Base-by-base conservation (phyloP, 768 basidiomycete species). In the Crepidotus variabilis region DNA sequence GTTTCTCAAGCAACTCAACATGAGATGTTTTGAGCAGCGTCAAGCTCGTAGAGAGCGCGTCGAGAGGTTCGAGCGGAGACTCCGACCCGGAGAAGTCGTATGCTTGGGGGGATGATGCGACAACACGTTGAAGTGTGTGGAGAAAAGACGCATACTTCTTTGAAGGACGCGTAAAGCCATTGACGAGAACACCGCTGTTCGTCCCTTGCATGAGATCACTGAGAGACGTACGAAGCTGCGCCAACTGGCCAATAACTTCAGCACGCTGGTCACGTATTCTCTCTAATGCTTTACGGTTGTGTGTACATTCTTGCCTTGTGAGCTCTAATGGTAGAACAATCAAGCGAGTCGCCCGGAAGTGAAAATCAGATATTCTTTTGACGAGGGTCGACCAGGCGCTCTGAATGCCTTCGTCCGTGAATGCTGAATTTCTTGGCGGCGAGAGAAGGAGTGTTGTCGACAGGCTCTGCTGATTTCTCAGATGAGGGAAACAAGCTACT, bases 211-310 rank as follows among this genome's bases (percentile, higher is more conserved):
- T 20, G 54, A 20, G 59, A 47, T 22, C 35, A 10, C 46, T 36
- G 6, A 87, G 69, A 6, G 66, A 55, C 8, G 77, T 76, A 20
- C 88, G 79, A 64, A 84, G 73, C 43, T 73, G 75, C 0, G 85
- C 75, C 6, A 94, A 76, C 2, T 70, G 67, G 0, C 92, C 92
- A 3, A 94, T 78, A 6, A 77, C 71, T 60, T 85, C 77, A 0
- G 92, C 91, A 3, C 84, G 78, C 60, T 83, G 77, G 61, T 94
- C 81, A 11, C 91, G 79, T 2, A 90, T 75, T 23, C 69, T 77
- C 57, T 88, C 81, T 14, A 94, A 75, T 47, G 78, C 75, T 46
- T 72, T 73, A 14, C 83, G 79, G 59, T 87, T 88, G 55, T 78
- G 70, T 21, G 68, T 70, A 64, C 88, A 88, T 69, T 94, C 92